These are phyloP conservation scores for Ogataea haglerorum DNA, from an alignment of 805 yeast species.

Conservation along the genomic window DNA sequence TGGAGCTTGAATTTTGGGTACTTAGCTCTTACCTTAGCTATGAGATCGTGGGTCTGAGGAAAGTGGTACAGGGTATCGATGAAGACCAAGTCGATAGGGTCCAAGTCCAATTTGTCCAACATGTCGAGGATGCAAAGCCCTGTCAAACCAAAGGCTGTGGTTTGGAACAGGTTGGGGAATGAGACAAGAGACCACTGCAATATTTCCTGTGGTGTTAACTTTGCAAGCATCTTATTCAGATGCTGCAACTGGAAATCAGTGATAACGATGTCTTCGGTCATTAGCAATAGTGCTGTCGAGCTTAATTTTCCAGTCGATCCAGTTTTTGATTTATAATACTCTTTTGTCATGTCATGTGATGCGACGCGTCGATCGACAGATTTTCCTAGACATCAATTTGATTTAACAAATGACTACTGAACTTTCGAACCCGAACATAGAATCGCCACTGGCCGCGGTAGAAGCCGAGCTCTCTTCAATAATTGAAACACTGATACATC, in stretches of 20 bases:
- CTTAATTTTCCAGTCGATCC: background rate
- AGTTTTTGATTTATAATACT: constrained; percentile 1
- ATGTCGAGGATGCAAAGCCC: constrained; percentile 88
- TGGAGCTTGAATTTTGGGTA: constrained; percentile 59
- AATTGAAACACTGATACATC: constrained; percentile 79
- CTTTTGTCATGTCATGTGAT: constrained; percentile 8
- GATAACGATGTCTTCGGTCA: constrained; percentile 12
- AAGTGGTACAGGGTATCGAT: constrained; percentile 91
- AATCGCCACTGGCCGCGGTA: constrained; percentile 26
- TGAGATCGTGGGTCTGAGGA: constrained; percentile 84
- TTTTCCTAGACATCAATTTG: background rate
- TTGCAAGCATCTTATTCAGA: constrained; percentile 59
- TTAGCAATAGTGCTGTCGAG: background rate
- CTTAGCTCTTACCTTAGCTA: constrained; percentile 50
- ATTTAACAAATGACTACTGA: constrained; percentile 30
- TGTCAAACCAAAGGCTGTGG: constrained; percentile 93
- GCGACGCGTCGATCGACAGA: constrained; percentile 8
- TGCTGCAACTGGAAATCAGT: constrained; percentile 50
- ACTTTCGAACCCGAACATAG: constrained; percentile 18
- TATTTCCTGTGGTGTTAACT: constrained; percentile 64
- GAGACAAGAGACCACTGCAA: constrained; percentile 81
- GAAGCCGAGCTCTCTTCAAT: constrained; percentile 46
- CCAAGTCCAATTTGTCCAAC: constrained; percentile 48
- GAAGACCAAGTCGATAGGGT: constrained; percentile 70
- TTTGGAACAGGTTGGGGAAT: constrained; percentile 79